phyloP scores from a whole-genome alignment of 225 moss, liverwort and hornwort genomes.

The Straminergon stramineum region DNA sequence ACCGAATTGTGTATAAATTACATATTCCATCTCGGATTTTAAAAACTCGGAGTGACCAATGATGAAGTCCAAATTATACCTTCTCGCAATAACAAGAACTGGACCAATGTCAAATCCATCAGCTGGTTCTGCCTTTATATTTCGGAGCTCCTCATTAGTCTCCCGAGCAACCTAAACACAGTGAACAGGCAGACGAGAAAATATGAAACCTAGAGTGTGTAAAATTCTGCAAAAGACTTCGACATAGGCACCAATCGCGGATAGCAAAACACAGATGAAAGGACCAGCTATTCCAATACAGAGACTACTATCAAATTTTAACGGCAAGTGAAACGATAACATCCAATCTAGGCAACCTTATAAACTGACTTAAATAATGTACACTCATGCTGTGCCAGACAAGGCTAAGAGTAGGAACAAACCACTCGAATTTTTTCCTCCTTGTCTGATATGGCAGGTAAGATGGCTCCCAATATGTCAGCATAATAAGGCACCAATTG shows the following conservation, averaged over 20 bases:
- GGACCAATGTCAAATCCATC: constrained; percentile 79
- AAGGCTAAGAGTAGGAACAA: constrained; percentile 6
- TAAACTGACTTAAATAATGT: not conserved
- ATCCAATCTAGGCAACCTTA: not conserved
- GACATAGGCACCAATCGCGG: not conserved
- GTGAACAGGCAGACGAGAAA: not conserved
- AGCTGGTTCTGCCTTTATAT: constrained; percentile 62
- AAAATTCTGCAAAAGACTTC: not conserved
- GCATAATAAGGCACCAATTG: constrained; percentile 88
- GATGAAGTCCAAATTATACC: constrained; percentile 22
- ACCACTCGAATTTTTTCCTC: constrained; percentile 96
- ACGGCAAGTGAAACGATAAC: not conserved
- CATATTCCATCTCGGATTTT: not conserved
- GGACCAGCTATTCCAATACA: not conserved
- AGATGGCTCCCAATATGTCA: constrained; percentile 75
- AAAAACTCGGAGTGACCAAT: not conserved
- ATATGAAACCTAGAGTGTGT: not conserved
- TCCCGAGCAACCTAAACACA: constrained; percentile 74
- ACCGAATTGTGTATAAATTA: not conserved
- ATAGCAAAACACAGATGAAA: not conserved
- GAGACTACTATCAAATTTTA: not conserved
- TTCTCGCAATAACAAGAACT: constrained; percentile 80
- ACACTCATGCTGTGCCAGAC: not conserved
- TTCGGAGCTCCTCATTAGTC: constrained; percentile 88
- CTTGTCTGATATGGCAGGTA: constrained; percentile 92